These are phyloP conservation scores for Pythium apleroticum DNA, from an alignment of 352 stramenopile genomes.

Conservation along the genomic window DNA sequence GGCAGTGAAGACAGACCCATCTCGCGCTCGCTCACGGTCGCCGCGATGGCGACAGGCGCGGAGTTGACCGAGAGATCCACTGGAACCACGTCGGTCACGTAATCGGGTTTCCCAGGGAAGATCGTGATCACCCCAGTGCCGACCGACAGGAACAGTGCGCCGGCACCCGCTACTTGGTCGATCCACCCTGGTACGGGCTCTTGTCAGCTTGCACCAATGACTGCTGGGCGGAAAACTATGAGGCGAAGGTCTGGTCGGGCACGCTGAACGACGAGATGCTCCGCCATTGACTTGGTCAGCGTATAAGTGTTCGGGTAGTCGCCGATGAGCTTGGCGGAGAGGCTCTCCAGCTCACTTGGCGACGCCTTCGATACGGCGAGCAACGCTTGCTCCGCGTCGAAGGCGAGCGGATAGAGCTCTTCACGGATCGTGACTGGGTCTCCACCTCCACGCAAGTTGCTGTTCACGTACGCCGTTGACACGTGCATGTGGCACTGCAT, in stretches of 20 bases:
- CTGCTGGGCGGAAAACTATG: slow-evolving; percentile 77
- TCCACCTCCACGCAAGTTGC: slow-evolving; percentile 34
- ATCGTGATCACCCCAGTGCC: slow-evolving; percentile 76
- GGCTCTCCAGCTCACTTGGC: neutral
- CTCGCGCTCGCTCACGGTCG: slow-evolving; percentile 13
- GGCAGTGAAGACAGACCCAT: neutral
- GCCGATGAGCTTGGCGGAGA: no score
- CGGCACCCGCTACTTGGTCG: slow-evolving; percentile 71
- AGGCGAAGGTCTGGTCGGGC: slow-evolving; percentile 45
- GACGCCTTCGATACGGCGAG: neutral
- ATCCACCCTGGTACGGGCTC: slow-evolving; percentile 80
- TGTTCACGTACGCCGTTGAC: slow-evolving; percentile 84
- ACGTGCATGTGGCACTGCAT: slow-evolving; percentile 70
- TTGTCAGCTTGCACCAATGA: slow-evolving; percentile 81
- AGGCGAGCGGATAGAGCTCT: slow-evolving; percentile 27
- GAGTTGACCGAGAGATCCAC: slow-evolving; percentile 79
- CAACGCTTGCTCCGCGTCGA: no score
- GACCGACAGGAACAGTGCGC: slow-evolving; percentile 70
- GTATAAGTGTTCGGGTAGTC: slow-evolving; percentile 41
- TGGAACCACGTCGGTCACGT: slow-evolving; percentile 76
- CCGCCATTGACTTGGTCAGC: slow-evolving; percentile 85
- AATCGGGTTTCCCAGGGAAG: slow-evolving; percentile 67
- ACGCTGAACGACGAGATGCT: slow-evolving; percentile 60
- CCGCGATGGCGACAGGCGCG: slow-evolving; percentile 54
- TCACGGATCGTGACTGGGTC: slow-evolving; percentile 27